A percentile compares a stretch with the other conserved stretches of the same genome.
Evolutionary conservation across 306 rosid genomes (phyloP).

Genomic region (Urtica urens): DNA sequence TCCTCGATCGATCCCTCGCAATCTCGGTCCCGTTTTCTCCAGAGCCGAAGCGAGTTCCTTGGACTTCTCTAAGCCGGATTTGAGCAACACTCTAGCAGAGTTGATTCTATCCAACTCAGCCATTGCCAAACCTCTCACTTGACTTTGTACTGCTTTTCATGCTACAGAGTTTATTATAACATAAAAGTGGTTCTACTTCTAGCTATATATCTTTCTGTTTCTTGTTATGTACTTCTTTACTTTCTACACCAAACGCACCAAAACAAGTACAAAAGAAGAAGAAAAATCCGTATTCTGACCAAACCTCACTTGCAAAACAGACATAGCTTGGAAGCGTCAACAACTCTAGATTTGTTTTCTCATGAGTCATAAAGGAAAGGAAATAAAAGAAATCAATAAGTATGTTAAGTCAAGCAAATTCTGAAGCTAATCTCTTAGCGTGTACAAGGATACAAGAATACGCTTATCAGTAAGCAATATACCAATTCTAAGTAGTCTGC

Average conservation of each 20-base stretch:
- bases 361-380: no score
- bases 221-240: conserved; percentile 29
- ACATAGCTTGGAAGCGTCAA: conserved; percentile 32
- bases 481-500: no score
- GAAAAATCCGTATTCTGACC: conserved; percentile 36
- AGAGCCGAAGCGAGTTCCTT: conserved; percentile 30
- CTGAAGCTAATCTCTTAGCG: no score
- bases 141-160: conserved; percentile 19
- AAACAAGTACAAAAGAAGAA: conserved; percentile 29
- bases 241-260: conserved; percentile 77
- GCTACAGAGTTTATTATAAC: conserved; percentile 14
- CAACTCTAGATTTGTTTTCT: conserved; percentile 29
- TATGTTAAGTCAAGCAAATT: no score
- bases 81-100: conserved; percentile 37
- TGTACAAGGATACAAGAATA: no score
- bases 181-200: conserved; percentile 11
- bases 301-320: conserved; percentile 64
- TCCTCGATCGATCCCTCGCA: conserved; percentile 32
- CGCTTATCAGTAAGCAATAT: no score
- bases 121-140: conserved; percentile 18
- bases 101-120: conserved; percentile 33
- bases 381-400: no score
- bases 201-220: conserved; percentile 22
- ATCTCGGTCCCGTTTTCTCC: conserved; percentile 35
- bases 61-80: conserved; percentile 46